Evolutionary conservation across 495 filamentous ascomycete genomes (phyloP).

Genomic region (Pyrenula aspistea): DNA sequence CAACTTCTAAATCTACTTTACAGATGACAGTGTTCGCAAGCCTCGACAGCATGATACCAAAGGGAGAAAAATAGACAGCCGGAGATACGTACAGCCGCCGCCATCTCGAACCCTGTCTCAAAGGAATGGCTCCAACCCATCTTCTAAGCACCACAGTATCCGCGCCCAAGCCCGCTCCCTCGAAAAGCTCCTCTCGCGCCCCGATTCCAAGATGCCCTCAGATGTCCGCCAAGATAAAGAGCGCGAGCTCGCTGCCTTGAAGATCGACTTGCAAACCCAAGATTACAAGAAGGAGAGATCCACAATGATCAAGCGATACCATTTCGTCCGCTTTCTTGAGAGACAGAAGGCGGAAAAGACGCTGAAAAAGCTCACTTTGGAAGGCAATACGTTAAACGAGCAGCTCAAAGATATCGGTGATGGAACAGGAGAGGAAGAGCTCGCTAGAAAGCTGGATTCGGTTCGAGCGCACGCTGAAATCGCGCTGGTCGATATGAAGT

Average conservation of each 20-base stretch:
- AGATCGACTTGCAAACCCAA: slow-evolving; percentile 56
- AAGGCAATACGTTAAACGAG: background rate
- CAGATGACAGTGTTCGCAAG: too few relatives aligned
- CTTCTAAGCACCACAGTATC: slow-evolving; percentile 23
- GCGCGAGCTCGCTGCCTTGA: slow-evolving; percentile 64
- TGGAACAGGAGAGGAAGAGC: background rate
- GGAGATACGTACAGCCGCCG: too few relatives aligned
- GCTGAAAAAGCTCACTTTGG: background rate
- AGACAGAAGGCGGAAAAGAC: slow-evolving; percentile 7
- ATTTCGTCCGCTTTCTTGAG: slow-evolving; percentile 91
- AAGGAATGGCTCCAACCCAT: slow-evolving; percentile 3
- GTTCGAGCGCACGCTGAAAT: slow-evolving; percentile 45
- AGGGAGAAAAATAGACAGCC: too few relatives aligned
- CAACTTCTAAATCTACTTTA: too few relatives aligned
- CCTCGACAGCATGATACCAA: too few relatives aligned
- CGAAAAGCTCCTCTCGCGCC: slow-evolving; percentile 37
- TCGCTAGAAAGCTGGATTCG: background rate
- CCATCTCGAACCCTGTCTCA: background rate
- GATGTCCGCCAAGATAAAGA: slow-evolving; percentile 66
- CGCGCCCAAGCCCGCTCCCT: slow-evolving; percentile 41
- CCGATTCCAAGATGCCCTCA: slow-evolving; percentile 44
- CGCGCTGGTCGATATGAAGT: slow-evolving; percentile 73
- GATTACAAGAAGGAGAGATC: slow-evolving; percentile 50
- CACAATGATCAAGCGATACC: slow-evolving; percentile 75
- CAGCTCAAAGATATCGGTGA: background rate